Percentiles rank a stretch among this genome's conserved stretches.
Conservation (phyloP, 495 filamentous ascomycete species). For the Aspergillus sparsus region DNA sequence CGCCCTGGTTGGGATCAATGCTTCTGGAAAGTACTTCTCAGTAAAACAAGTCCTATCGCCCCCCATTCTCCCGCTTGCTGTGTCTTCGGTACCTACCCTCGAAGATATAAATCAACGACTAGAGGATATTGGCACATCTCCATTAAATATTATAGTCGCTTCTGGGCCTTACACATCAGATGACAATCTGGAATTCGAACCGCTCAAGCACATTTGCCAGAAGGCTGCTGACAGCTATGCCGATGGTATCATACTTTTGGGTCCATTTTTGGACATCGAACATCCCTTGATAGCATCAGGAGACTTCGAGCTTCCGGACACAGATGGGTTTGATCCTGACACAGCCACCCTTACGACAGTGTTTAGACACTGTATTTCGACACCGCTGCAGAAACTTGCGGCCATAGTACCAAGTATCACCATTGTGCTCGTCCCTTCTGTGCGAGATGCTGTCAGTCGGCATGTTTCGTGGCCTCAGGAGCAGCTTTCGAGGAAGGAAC, state of each 20-base stretch:
- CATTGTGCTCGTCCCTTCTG: slow-evolving; percentile 79
- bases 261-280: slow-evolving; percentile 87
- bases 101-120: slow-evolving; percentile 66
- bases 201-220: slow-evolving; percentile 76
- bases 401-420: slow-evolving; percentile 70
- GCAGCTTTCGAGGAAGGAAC: slow-evolving; percentile 64
- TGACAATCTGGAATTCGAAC: slow-evolving; percentile 85
- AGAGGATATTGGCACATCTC: slow-evolving; percentile 58
- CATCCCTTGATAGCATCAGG: slow-evolving; percentile 87
- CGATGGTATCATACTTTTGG: slow-evolving; percentile 78
- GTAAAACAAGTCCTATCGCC: slow-evolving; percentile 74
- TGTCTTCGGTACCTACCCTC: slow-evolving; percentile 60
- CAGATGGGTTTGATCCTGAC: slow-evolving; percentile 68
- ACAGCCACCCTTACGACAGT: slow-evolving; percentile 75
- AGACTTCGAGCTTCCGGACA: slow-evolving; percentile 84
- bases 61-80: slow-evolving; percentile 69
- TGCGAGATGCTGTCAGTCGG: slow-evolving; percentile 79
- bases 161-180: slow-evolving; percentile 91
- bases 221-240: slow-evolving; percentile 71
- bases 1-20: slow-evolving; percentile 81
- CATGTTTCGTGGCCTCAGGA: slow-evolving; percentile 94
- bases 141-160: slow-evolving; percentile 73
- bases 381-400: slow-evolving; percentile 64
- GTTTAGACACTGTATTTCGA: slow-evolving; percentile 77
- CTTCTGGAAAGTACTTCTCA: slow-evolving; percentile 79